These are phyloP conservation scores for Arachnopeziza araneosa DNA, from an alignment of 2,329 filamentous ascomycete genomes.

Conservation along the genomic window DNA sequence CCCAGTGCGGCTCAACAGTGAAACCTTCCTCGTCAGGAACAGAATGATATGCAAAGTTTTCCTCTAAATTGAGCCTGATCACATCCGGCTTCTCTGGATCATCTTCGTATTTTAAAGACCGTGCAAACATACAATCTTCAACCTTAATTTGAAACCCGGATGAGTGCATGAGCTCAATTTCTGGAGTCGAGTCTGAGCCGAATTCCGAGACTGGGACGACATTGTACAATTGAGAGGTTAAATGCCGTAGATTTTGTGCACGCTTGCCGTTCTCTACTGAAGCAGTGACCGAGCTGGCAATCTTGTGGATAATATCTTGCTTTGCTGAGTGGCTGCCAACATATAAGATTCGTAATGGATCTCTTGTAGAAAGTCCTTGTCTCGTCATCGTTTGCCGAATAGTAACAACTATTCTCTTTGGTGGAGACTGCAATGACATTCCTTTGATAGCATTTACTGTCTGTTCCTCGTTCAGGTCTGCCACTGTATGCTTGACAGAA, in stretches of 20 bases:
- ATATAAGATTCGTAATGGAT: slow-evolving; percentile 45
- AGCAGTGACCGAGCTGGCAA: slow-evolving; percentile 43
- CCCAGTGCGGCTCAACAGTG: slow-evolving; percentile 39
- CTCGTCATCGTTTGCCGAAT: slow-evolving; percentile 46
- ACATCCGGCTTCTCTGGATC: slow-evolving; percentile 34
- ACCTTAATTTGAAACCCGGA: slow-evolving; percentile 47
- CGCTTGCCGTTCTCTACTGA: slow-evolving; percentile 32
- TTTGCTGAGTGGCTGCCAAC: slow-evolving; percentile 38
- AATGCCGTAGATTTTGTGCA: slow-evolving; percentile 27
- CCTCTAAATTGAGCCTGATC: slow-evolving; percentile 34
- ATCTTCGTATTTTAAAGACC: slow-evolving; percentile 28
- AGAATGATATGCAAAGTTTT: slow-evolving; percentile 33
- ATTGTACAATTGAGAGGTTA: slow-evolving; percentile 43
- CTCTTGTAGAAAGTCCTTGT: slow-evolving; percentile 38
- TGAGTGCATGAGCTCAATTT: slow-evolving; percentile 47
- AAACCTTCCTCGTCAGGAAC: slow-evolving; percentile 32
- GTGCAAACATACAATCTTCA: slow-evolving; percentile 41
- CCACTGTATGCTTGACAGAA: slow-evolving; percentile 42
- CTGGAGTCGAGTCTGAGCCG: slow-evolving; percentile 39
- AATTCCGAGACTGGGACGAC: slow-evolving; percentile 46
- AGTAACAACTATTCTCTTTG: slow-evolving; percentile 36
- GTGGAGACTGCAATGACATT: slow-evolving; percentile 31
- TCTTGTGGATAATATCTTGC: slow-evolving; percentile 40
- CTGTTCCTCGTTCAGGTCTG: slow-evolving; percentile 38
- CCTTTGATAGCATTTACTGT: slow-evolving; percentile 32